A percentile compares a stretch with the other conserved stretches of the same genome.
Conservation (phyloP, 2,329 filamentous ascomycete species). For the Teratosphaeria viscida region DNA sequence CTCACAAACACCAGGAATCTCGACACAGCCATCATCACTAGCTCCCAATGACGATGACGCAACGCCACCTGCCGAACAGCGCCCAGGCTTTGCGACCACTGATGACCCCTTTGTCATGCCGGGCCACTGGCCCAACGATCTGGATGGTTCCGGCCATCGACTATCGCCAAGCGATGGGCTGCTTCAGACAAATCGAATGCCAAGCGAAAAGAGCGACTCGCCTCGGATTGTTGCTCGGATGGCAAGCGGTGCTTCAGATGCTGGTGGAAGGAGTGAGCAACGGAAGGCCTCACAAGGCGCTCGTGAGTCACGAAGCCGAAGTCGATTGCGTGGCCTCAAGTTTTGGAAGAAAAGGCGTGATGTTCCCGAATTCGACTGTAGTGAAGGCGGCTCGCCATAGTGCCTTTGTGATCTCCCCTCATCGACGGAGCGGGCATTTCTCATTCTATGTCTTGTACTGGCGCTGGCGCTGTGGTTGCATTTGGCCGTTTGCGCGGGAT, state of each 20-base stretch:
- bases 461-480: not conserved
- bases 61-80: constrained; percentile 7
- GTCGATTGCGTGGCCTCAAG: constrained; percentile 25
- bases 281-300: constrained; percentile 11
- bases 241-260: constrained; percentile 16
- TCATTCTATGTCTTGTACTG: not conserved
- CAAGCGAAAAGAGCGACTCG: constrained; percentile 9
- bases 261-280: constrained; percentile 4
- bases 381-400: constrained; percentile 5
- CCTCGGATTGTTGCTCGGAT: constrained; percentile 14
- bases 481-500: not conserved
- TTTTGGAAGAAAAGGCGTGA: constrained; percentile 28
- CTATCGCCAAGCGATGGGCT: constrained; percentile 14
- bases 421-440: not conserved
- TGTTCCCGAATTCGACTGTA: constrained; percentile 1
- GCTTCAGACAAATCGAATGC: constrained; percentile 10
- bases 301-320: constrained; percentile 24
- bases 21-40: constrained; percentile 25
- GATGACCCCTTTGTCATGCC: constrained; percentile 14
- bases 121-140: constrained; percentile 12
- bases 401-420: not conserved
- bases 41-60: constrained; percentile 19
- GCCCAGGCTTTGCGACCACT: constrained; percentile 4
- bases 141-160: constrained; percentile 8
- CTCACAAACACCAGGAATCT: constrained; percentile 16